These are phyloP conservation scores for Cercospora janseana DNA, from an alignment of 2,329 filamentous ascomycete species.

Conservation along the genomic window DNA sequence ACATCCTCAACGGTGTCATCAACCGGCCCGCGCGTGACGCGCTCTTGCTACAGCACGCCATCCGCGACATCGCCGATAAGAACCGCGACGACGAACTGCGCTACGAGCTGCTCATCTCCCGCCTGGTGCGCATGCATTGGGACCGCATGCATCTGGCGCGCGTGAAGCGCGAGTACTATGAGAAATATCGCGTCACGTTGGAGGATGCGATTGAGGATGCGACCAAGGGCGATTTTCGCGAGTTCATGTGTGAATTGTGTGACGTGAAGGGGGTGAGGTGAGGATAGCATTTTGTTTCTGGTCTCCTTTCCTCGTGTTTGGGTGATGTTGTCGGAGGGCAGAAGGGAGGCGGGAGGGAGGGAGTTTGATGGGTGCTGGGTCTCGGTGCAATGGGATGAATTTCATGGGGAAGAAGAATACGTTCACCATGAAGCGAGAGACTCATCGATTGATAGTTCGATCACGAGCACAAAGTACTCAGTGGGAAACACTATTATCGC, in stretches of 20 bases:
- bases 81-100: slow-evolving; percentile 55
- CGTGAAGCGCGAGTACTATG: slow-evolving; percentile 76
- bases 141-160: slow-evolving; percentile 76
- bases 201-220: slow-evolving; percentile 76
- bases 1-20: slow-evolving; percentile 94
- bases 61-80: slow-evolving; percentile 53
- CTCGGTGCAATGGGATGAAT: too few species aligned
- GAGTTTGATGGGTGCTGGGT: too few species aligned
- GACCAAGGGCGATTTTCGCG: slow-evolving; percentile 64
- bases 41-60: slow-evolving; percentile 83
- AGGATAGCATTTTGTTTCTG: too few species aligned
- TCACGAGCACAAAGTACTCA: too few species aligned
- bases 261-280: slow-evolving; percentile 20
- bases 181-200: slow-evolving; percentile 71
- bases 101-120: slow-evolving; percentile 81
- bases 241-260: slow-evolving; percentile 38
- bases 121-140: slow-evolving; percentile 90
- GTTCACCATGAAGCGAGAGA: too few species aligned
- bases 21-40: slow-evolving; percentile 93
- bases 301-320: too few species aligned
- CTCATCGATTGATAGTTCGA: too few species aligned
- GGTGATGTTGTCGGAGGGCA: too few species aligned
- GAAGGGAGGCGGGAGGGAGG: too few species aligned
- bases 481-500: too few species aligned
- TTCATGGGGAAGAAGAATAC: too few species aligned